phyloP scores from a whole-genome alignment of 2,329 filamentous ascomycete genomes.

The Alternaria sp. region DNA sequence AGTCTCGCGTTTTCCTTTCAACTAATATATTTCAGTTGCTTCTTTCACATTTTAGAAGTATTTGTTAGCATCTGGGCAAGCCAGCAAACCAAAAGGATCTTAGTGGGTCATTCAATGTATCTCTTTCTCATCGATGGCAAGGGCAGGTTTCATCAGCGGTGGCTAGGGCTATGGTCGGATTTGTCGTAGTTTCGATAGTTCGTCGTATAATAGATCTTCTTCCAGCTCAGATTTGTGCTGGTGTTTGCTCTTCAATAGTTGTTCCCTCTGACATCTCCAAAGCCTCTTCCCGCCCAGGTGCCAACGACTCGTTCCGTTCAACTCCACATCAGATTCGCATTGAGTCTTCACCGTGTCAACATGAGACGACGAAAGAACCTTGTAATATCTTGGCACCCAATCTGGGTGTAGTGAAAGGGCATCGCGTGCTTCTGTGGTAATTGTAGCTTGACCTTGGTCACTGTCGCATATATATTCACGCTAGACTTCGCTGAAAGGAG shows the following conservation, averaged over 20 bases:
- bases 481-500: background rate
- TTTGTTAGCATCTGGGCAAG: conserved; percentile 39
- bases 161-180: conserved; percentile 33
- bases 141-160: conserved; percentile 32
- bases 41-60: conserved; percentile 37
- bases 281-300: background rate
- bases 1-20: conserved; percentile 20
- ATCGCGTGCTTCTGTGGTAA: background rate
- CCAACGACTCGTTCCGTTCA: too few relatives aligned
- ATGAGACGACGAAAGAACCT: background rate
- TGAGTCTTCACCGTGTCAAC: background rate
- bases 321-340: background rate
- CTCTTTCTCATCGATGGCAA: conserved; percentile 37
- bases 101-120: conserved; percentile 36
- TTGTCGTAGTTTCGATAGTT: conserved; percentile 40
- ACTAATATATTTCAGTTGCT: conserved; percentile 22
- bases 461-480: background rate
- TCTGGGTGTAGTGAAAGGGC: too few relatives aligned
- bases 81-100: conserved; percentile 29
- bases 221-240: conserved; percentile 1
- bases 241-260: background rate
- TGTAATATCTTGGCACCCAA: too few relatives aligned
- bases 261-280: background rate
- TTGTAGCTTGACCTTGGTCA: background rate
- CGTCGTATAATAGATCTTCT: conserved; percentile 37